These are phyloP conservation scores for Emergomyces pasteurianus DNA, from an alignment of 2,329 filamentous ascomycete genomes.

Conservation along the genomic window DNA sequence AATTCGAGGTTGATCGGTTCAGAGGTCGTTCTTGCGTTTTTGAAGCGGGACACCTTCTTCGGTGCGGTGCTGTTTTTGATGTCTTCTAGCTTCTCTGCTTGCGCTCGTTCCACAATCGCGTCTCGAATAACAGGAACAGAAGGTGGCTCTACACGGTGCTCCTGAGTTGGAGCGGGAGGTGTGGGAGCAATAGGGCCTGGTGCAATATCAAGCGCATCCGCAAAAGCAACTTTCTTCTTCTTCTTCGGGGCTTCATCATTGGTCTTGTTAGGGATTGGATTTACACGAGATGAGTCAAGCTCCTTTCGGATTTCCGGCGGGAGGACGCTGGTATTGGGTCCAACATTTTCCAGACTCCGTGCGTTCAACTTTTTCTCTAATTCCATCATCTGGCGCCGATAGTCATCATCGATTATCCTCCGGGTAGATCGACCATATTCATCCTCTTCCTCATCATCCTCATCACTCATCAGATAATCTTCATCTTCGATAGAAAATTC, in stretches of 20 bases:
- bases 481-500: constrained; percentile 42
- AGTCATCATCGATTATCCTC: constrained; percentile 58
- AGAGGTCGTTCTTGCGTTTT: constrained; percentile 21
- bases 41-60: constrained; percentile 34
- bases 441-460: constrained; percentile 56
- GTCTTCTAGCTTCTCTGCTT: constrained; percentile 11
- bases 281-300: constrained; percentile 15
- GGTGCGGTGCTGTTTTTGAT: constrained; percentile 14
- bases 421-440: constrained; percentile 61
- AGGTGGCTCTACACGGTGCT: constrained; percentile 25
- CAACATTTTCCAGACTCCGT: constrained; percentile 45
- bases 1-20: constrained; percentile 4
- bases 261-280: constrained; percentile 5
- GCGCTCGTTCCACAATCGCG: constrained; percentile 33
- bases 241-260: constrained; percentile 21
- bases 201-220: constrained; percentile 60
- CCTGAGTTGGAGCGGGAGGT: constrained; percentile 14
- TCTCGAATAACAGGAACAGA: constrained; percentile 28
- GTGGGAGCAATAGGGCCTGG: constrained; percentile 22
- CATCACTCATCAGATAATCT: constrained; percentile 42
- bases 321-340: constrained; percentile 33
- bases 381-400: constrained; percentile 71
- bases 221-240: constrained; percentile 73
- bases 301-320: constrained; percentile 22
- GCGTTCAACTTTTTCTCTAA: constrained; percentile 63